Conservation (phyloP, 441 rosid species). For the Arabidopsis hybrid region DNA sequence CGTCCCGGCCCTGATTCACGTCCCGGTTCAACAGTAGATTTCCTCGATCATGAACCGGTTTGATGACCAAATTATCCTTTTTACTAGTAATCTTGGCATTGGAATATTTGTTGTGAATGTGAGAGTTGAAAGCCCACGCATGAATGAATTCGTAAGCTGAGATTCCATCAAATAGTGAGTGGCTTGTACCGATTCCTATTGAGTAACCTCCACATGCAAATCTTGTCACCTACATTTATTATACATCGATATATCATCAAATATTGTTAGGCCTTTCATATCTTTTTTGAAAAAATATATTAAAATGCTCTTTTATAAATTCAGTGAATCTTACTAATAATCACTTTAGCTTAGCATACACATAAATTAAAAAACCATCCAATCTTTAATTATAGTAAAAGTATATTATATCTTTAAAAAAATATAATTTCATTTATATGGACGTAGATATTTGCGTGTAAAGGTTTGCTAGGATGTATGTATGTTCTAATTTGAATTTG, state of each 20-base stretch:
- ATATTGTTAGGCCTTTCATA: not conserved
- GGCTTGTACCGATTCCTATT: conserved; percentile 67
- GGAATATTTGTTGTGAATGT: conserved; percentile 21
- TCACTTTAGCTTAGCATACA: not conserved
- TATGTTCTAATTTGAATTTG: not conserved
- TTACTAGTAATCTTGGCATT: conserved; percentile 12
- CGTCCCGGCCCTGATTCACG: conserved; percentile 12
- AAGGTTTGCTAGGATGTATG: not conserved
- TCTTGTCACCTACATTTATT: conserved; percentile 57
- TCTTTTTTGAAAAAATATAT: not conserved
- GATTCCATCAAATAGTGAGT: conserved; percentile 73
- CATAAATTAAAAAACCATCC: not conserved
- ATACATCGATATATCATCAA: conserved; percentile 20
- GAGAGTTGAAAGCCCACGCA: conserved; percentile 64
- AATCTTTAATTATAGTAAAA: not conserved
- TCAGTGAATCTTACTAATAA: not conserved
- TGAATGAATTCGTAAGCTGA: conserved; percentile 58
- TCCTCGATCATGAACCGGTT: conserved; percentile 69
- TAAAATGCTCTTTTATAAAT: not conserved
- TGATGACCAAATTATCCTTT: conserved; percentile 38
- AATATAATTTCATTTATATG: not conserved
- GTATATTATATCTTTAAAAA: not conserved
- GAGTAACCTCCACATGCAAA: conserved; percentile 80
- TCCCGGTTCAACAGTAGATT: conserved; percentile 40
- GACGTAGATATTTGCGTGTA: not conserved